Evolutionary conservation across 345 rosid species (phyloP).

Genomic region (Acer campestre): DNA sequence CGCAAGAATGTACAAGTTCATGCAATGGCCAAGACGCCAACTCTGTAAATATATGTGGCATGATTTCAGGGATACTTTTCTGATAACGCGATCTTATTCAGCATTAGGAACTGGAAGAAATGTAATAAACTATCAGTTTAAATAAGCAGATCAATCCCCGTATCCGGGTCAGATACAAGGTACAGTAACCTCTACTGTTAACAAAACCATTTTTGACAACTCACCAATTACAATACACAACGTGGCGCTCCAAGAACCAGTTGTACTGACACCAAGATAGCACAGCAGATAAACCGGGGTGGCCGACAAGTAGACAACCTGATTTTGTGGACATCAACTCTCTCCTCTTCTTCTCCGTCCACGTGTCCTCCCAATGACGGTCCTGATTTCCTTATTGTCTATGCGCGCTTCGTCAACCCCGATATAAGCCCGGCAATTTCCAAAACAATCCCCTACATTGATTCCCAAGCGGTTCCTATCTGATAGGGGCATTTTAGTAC

Average conservation of each 20-base stretch:
- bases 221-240: constrained; percentile 29
- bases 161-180: neutral
- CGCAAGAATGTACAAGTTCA: no score
- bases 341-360: constrained; percentile 29
- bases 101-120: no score
- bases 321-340: constrained; percentile 53
- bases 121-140: no score
- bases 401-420: neutral
- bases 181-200: constrained; percentile 2
- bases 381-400: constrained; percentile 13
- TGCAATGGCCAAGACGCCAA: no score
- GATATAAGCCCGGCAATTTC: neutral
- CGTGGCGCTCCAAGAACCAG: constrained; percentile 48
- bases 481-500: constrained; percentile 15
- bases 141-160: no score
- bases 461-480: no score
- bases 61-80: no score
- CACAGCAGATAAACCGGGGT: constrained; percentile 54
- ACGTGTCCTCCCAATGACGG: constrained; percentile 48
- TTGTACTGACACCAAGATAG: constrained; percentile 32
- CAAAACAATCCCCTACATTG: neutral
- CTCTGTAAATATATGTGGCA: no score
- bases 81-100: no score
- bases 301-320: constrained; percentile 83
- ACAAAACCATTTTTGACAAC: constrained; percentile 15